phyloP scores from a whole-genome alignment of 2,329 filamentous ascomycete species.

The Pyrenophora teres region DNA sequence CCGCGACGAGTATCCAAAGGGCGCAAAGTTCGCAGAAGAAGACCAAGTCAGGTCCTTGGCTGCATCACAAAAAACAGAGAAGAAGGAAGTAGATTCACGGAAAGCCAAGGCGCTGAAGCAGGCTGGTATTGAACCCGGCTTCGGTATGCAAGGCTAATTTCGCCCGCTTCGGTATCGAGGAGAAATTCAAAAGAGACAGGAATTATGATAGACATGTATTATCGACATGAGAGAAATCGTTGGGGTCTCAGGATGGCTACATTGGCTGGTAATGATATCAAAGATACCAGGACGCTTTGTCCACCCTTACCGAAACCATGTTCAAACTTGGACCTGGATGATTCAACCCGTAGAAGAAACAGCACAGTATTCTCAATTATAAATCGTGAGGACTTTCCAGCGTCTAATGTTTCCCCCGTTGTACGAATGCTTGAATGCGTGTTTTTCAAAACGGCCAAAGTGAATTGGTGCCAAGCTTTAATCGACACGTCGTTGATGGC shows the following conservation, averaged over 20 bases:
- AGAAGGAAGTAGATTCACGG: slow-evolving; percentile 58
- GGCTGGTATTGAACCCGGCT: slow-evolving; percentile 63
- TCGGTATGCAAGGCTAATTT: slow-evolving; percentile 72
- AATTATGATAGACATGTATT: slow-evolving; percentile 9
- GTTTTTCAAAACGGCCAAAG: too few relatives aligned
- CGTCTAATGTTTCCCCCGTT: too few relatives aligned
- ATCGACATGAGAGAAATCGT: slow-evolving; percentile 2
- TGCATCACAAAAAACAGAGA: slow-evolving; percentile 73
- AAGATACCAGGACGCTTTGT: slow-evolving; percentile 20
- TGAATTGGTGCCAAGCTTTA: too few relatives aligned
- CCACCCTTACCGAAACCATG: slow-evolving; percentile 10
- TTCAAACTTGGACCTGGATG: not conserved
- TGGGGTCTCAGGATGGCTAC: slow-evolving; percentile 8
- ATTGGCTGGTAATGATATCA: slow-evolving; percentile 16
- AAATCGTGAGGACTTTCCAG: too few relatives aligned
- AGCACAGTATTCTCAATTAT: too few relatives aligned
- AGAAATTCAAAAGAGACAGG: not conserved
- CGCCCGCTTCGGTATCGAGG: too few relatives aligned
- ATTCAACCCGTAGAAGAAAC: too few relatives aligned
- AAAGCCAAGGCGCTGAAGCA: slow-evolving; percentile 67
- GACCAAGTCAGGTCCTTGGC: slow-evolving; percentile 74
- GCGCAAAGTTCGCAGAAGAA: slow-evolving; percentile 69
- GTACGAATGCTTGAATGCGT: too few relatives aligned
- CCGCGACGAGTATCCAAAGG: slow-evolving; percentile 86
- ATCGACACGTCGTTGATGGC: too few relatives aligned